Percentiles rank a stretch among this genome's conserved stretches.
Evolutionary conservation across 2,329 filamentous ascomycete genomes (phyloP).

Genomic region (Arachnomyces sp.): DNA sequence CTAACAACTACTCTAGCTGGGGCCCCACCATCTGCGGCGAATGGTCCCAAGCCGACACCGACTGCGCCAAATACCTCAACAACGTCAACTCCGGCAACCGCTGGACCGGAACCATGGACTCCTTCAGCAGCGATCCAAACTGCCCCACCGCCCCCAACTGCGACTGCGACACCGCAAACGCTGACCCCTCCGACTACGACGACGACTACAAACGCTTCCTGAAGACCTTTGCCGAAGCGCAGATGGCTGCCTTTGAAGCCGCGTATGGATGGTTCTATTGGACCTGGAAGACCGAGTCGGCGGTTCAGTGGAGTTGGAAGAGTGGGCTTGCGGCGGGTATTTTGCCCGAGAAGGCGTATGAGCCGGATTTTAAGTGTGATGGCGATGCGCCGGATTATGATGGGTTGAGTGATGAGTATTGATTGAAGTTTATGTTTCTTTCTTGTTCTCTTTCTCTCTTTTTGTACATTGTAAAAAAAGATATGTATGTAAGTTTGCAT

Average conservation of each 20-base stretch:
- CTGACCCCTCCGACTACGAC: constrained; percentile 60
- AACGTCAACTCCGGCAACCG: constrained; percentile 82
- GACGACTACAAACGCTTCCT: constrained; percentile 76
- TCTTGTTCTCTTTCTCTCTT: constrained; percentile 2
- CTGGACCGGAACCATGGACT: constrained; percentile 75
- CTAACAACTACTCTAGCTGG: constrained; percentile 45
- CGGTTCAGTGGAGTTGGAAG: constrained; percentile 76
- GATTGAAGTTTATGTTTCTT: constrained; percentile 10
- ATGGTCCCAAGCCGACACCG: constrained; percentile 96
- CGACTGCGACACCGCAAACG: constrained; percentile 68
- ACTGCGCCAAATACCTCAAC: constrained; percentile 81
- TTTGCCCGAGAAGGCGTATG: constrained; percentile 67
- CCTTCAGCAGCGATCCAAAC: constrained; percentile 54
- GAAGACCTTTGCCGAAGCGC: constrained; percentile 83
- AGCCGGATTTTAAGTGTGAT: constrained; percentile 62
- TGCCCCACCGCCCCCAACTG: constrained; percentile 63
- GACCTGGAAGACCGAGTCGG: constrained; percentile 89
- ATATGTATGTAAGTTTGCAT: constrained; percentile 2
- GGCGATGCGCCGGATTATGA: constrained; percentile 38
- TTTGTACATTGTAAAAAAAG: constrained; percentile 4
- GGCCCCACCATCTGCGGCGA: constrained; percentile 92
- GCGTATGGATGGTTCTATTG: constrained; percentile 99
- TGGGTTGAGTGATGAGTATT: constrained; percentile 38
- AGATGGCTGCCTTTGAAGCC: constrained; percentile 90
- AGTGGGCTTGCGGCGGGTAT: constrained; percentile 69